Conservation (phyloP, 257 asterid genomes). For the Solanum lycopersicoides region DNA sequence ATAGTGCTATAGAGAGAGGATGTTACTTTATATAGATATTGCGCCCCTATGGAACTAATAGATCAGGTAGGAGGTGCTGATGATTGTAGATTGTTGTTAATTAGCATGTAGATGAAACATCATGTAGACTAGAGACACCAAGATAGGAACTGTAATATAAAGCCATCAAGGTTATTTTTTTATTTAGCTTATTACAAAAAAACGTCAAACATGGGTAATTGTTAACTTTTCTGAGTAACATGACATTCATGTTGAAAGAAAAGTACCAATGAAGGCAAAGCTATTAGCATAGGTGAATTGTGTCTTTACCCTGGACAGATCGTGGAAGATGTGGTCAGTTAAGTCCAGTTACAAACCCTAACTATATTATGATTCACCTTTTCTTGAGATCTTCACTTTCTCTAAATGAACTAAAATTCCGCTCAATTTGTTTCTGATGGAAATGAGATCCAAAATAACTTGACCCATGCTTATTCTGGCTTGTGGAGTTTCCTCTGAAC, state of each 20-base stretch:
- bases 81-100: background rate
- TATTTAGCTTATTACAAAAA: background rate
- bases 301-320: background rate
- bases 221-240: background rate
- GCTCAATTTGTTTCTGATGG: conserved; percentile 3
- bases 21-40: background rate
- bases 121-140: background rate
- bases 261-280: background rate
- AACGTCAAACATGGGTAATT: background rate
- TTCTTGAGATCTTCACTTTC: background rate
- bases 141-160: background rate
- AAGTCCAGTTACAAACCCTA: background rate
- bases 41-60: background rate
- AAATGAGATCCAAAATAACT: background rate
- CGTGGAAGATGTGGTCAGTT: background rate
- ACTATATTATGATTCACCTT: background rate
- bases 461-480: conserved; percentile 6
- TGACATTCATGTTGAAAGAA: background rate
- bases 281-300: background rate
- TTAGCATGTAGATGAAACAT: background rate
- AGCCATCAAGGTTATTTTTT: background rate
- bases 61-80: background rate
- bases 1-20: background rate
- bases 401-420: background rate
- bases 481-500: conserved; percentile 14